Base-by-base conservation (phyloP, 2,329 filamentous ascomycete species). In the Neofusicoccum sp. region DNA sequence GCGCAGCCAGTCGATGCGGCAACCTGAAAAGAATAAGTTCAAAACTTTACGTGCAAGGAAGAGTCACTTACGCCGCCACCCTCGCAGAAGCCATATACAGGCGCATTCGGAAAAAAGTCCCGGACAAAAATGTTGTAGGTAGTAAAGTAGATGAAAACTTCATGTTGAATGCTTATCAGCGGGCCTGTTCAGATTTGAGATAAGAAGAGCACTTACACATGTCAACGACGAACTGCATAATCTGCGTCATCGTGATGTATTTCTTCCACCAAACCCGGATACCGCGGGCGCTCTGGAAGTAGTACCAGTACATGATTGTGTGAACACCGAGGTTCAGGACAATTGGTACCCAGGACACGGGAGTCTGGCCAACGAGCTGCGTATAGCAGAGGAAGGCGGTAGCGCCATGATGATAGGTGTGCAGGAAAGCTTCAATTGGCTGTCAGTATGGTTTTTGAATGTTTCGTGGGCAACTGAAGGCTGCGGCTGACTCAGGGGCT, bases 281-380 rank as follows among this genome's bases (percentile, higher is more conserved):
- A 68, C 95, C 95, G 69, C 93, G 92, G 60, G 93, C 93, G 73
- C 91, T 93, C 84, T 98, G 93, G 88, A 98, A 98, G 86, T 98
- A 98, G 87, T 98, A 98, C 93, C 93, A 97, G 88, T 98, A 98
- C 93, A 98, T 98, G 75, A 97, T 90, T 62, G 98, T 93, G 80
- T 98, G 93, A 60, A 98, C 93, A 65, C 86, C 86, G 73, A 98
- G 80, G 84, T 98, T 98, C 70, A 98, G 86, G 58, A 86, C 89
- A 75, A 98, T 98, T 64, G 89, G 88, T 60, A 96, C 91, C 93
- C 93, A 98, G 63, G 93, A 96, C 61, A 98, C 93, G 45, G 93
- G 85, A 45, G 93, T 98, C 72, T 90, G 86, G 68, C 93, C 93
- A 71, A 96, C 89, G 67, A 98, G 86, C 82, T 98, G 93, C 60